Evolutionary conservation across 345 rosid species (phyloP), one percentile per base, ranked within the genome.

Genomic region (Rhodomyrtus tomentosa): DNA sequence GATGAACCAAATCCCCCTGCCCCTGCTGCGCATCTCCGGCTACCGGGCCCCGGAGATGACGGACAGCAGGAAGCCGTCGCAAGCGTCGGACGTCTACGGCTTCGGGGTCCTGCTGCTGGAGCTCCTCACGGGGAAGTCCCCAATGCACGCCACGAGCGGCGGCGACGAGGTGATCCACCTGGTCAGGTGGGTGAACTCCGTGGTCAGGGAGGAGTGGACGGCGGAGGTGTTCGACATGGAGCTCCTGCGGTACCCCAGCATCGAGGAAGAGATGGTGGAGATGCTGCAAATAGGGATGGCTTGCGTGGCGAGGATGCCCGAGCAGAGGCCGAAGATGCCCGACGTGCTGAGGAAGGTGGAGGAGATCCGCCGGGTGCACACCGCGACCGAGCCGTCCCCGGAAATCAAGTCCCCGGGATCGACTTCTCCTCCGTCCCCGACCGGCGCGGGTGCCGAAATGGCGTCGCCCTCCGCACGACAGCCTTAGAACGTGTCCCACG

Each of bases 241-340:
- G 92, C 95, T 98, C 48, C 56, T 96, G 90, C 90, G 96, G 90
- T 94, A 90, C 88, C 94, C 99, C 10, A 94, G 96, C 81, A 95
- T 96, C 51, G 99, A 97, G 89, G 98, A 96, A 88, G 99, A 96
- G 92, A 92, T 96, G 98, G 99, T 98, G 50, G 98, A 93, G 91
- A 94, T 98, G 99, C 85, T 98, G 82, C 99, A 97, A 87, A 91
- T 95, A 45, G 98, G 94, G 24, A 93, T 95, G 96, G 92, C 91
- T 36, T 96, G 99, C 89, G 95, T 94, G 2, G 90, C 85, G 29
- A 94, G 94, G 85, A 87, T 92, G 84, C 97, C 97, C 1, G 99
- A 95, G 83, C 91, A 91, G 89, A 90, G 98, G 85, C 98, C 98
- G 16, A 91, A 92, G 87, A 95, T 94, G 93, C 25, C 82, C n/a